Base-by-base conservation (phyloP, 78 protist species). In the Protostelium mycophagum region DNA sequence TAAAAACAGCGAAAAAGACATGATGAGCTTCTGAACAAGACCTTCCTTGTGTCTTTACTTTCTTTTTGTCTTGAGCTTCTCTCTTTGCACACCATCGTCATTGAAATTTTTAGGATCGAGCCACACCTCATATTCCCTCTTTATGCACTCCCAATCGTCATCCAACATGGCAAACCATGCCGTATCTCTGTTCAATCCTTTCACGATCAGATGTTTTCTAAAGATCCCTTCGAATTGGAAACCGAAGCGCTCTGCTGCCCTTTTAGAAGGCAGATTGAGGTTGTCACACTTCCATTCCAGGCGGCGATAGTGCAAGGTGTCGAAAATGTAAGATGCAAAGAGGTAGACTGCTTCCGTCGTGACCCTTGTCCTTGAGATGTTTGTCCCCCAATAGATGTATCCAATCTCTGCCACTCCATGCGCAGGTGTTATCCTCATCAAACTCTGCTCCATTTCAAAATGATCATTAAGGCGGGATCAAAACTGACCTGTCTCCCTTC, bases 211-310 rank as follows among this genome's bases (percentile, higher is more conserved):
- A 25, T 38, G 73, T 0, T 88, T 36, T 28, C 85, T 38, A 39
- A 88, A 88, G 36, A 31, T 1, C 29, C 90, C 90, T 63, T 88
- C 90, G 31, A 23, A 88, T 1, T 1, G 10, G 85, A 88, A 88
- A 1, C 90, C 90, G 35, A 31, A 88, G 28, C 90, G 51, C 28
- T 31, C 0, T 0, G 90, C 90, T 25, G 90, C 90, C 28, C 1
- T 38, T 63, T 39, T 38, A 1, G 90, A 88, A 25, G 36, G 5
- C n/a, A 23, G 38, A 31, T 88, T 88, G 28, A 51, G 23, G n/a
- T 83, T 34, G 28, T 88, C 85, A 9, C 90, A 88, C 63, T 88
- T 88, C 90, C 90, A 88, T n/a, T 88, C 90, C 35, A 51, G 9
- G 36, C 90, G 36, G 29, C 90, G 9, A 51, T n/a, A 88, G 25